phyloP scores from a whole-genome alignment of 78 protist genomes.

The Creolimax fragrantissima region DNA sequence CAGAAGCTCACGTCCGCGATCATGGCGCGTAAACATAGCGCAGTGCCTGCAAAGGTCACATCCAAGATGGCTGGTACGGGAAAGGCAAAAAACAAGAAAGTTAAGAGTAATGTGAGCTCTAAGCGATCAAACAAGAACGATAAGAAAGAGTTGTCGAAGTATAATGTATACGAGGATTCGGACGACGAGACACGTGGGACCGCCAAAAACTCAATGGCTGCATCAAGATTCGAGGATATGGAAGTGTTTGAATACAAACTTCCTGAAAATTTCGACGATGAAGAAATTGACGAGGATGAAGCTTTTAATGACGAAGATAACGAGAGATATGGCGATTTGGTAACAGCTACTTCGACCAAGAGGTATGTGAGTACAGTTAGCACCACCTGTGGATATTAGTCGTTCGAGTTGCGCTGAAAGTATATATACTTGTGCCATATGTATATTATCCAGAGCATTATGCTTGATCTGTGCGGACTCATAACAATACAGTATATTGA shows the following conservation, averaged over 20 bases:
- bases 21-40: background rate
- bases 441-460: too few species aligned
- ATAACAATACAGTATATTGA: too few species aligned
- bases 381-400: too few species aligned
- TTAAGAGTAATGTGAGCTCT: background rate
- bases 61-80: background rate
- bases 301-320: conserved; percentile 11
- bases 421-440: too few species aligned
- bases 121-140: background rate
- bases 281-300: conserved; percentile 28
- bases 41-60: background rate
- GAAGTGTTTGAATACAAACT: conserved; percentile 23
- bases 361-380: too few species aligned
- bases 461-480: too few species aligned
- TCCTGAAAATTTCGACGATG: conserved; percentile 21
- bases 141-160: background rate
- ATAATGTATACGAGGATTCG: background rate
- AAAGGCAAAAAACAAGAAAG: background rate
- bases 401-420: too few species aligned
- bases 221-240: background rate
- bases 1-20: too few species aligned
- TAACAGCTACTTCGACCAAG: too few species aligned
- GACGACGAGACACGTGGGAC: background rate
- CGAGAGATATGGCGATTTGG: background rate
- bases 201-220: background rate